Evolutionary conservation across 495 filamentous ascomycete species (phyloP).

Genomic region (Aspergillus egyptiacus): DNA sequence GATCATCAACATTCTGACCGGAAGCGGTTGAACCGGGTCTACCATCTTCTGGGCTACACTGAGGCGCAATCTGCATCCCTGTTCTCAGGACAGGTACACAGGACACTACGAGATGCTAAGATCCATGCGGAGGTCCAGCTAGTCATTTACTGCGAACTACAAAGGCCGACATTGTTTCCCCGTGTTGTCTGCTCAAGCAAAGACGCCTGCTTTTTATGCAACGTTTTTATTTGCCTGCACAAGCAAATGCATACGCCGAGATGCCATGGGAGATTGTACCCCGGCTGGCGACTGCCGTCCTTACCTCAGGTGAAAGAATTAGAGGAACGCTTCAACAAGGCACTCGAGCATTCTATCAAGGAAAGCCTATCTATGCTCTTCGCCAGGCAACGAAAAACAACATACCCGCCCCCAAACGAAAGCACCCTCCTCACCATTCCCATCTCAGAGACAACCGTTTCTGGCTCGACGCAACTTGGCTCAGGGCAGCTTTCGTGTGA

Average conservation of each 20-base stretch:
- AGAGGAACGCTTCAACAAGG: conserved; percentile 5
- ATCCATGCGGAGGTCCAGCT: conserved; percentile 40
- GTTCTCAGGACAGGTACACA: conserved; percentile 8
- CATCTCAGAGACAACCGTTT: conserved; percentile 6
- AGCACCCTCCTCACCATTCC: conserved; percentile 12
- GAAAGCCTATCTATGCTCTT: conserved; percentile 6
- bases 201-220: conserved; percentile 18
- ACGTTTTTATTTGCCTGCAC: conserved; percentile 3
- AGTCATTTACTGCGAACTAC: conserved; percentile 32
- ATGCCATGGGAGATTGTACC: conserved; percentile 14
- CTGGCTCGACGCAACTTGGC: too few species aligned
- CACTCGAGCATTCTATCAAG: neutral
- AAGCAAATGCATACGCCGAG: conserved; percentile 3
- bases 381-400: neutral
- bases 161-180: conserved; percentile 10
- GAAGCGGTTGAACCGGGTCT: too few species aligned
- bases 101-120: conserved; percentile 8
- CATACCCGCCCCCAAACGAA: conserved; percentile 6
- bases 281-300: conserved; percentile 13
- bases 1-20: too few species aligned
- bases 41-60: conserved; percentile 1
- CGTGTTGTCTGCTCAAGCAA: conserved; percentile 17
- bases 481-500: too few species aligned
- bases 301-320: conserved; percentile 9
- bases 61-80: neutral